Conservation (phyloP, 2,329 filamentous ascomycete genomes). For the Botrytis cinerea region DNA sequence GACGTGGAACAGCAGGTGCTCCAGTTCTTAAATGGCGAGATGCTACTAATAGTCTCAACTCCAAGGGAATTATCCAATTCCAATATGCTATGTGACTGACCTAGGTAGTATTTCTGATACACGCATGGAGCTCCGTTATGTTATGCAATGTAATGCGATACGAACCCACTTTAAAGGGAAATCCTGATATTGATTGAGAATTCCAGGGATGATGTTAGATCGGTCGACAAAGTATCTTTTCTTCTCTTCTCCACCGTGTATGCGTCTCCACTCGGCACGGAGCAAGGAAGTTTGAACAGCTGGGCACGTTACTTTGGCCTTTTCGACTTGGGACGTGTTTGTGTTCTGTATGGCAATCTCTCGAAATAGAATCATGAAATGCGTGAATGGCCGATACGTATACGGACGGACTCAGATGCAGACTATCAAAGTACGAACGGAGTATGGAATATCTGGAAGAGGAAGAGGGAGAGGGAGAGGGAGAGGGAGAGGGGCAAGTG, state of each 20-base stretch:
- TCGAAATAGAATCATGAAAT: background rate
- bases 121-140: constrained; percentile 4
- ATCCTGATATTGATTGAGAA: constrained; percentile 8
- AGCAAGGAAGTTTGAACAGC: constrained; percentile 5
- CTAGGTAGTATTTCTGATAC: constrained; percentile 9
- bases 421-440: too few species aligned
- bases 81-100: background rate
- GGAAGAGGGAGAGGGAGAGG: too few species aligned
- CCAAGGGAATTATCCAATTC: background rate
- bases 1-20: constrained; percentile 17
- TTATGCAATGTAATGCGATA: constrained; percentile 7
- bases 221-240: background rate
- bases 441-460: background rate
- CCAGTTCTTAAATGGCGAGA: constrained; percentile 18
- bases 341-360: background rate
- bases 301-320: background rate
- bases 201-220: background rate
- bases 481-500: background rate
- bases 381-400: background rate
- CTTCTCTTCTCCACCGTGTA: background rate
- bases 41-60: background rate
- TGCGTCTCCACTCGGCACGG: background rate
- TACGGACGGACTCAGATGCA: background rate
- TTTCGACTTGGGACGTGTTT: background rate
- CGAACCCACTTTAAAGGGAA: background rate